Conservation (phyloP, 2,329 filamentous ascomycete genomes). For the Didymella pomorum region DNA sequence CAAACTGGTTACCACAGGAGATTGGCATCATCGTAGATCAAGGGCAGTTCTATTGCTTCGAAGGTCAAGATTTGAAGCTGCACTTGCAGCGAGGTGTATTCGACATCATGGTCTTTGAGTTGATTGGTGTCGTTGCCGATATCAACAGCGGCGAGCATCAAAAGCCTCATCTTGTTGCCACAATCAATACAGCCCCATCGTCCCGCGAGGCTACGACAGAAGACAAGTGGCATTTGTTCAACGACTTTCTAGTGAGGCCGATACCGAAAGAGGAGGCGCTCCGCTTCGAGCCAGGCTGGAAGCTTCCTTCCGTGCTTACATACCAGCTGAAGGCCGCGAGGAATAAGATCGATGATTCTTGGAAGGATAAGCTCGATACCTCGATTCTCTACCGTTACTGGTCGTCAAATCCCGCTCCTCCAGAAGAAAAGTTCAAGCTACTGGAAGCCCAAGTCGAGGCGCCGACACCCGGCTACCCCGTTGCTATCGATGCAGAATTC, state of each 20-base stretch:
- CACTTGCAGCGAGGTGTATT: slow-evolving; percentile 82
- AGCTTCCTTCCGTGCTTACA: slow-evolving; percentile 84
- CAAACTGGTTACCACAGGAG: slow-evolving; percentile 91
- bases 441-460: slow-evolving; percentile 68
- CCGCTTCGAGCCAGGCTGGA: slow-evolving; percentile 90
- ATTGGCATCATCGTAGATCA: slow-evolving; percentile 91
- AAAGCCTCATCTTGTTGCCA: slow-evolving; percentile 88
- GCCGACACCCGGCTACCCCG: slow-evolving; percentile 74
- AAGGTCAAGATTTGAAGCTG: slow-evolving; percentile 85
- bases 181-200: slow-evolving; percentile 82
- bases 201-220: slow-evolving; percentile 65
- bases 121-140: slow-evolving; percentile 88
- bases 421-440: slow-evolving; percentile 66
- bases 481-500: slow-evolving; percentile 96
- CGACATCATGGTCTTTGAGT: slow-evolving; percentile 86
- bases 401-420: slow-evolving; percentile 53
- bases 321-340: slow-evolving; percentile 85
- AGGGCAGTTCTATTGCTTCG: slow-evolving; percentile 93
- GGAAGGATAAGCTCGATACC: slow-evolving; percentile 86
- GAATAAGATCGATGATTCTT: slow-evolving; percentile 82
- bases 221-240: slow-evolving; percentile 93
- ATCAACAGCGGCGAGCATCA: slow-evolving; percentile 86
- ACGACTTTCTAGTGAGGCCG: slow-evolving; percentile 90
- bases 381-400: slow-evolving; percentile 82
- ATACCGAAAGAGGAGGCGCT: slow-evolving; percentile 84